A percentile compares a stretch with the other conserved stretches of the same genome.
These are phyloP conservation scores for Epicoccum sorghinum DNA, from an alignment of 2,329 filamentous ascomycete genomes.

Conservation along the genomic window DNA sequence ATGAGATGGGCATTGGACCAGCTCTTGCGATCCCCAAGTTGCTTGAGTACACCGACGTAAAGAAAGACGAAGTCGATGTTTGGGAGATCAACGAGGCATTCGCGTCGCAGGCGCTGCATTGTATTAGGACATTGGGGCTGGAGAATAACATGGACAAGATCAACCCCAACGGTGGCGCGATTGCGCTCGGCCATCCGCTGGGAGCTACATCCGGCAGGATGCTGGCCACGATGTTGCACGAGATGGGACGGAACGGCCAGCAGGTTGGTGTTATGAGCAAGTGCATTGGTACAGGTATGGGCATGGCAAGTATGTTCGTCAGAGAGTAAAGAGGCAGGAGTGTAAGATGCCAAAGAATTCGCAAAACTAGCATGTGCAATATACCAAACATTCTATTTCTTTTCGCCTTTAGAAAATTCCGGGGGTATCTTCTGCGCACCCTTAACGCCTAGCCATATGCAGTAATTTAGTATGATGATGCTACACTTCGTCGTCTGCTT, in stretches of 20 bases:
- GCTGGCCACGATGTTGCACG: constrained; percentile 73
- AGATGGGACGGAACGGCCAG: constrained; percentile 69
- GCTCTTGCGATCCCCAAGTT: constrained; percentile 85
- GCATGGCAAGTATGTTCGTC: constrained; percentile 60
- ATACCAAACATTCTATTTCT: constrained; percentile 1
- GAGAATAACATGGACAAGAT: constrained; percentile 73
- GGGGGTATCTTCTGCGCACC: constrained; percentile 11
- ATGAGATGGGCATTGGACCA: constrained; percentile 94
- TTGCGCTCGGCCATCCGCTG: constrained; percentile 90
- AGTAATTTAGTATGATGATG: neutral
- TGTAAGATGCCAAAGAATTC: neutral
- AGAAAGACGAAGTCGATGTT: constrained; percentile 72
- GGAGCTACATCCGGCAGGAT: constrained; percentile 87
- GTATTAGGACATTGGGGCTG: constrained; percentile 71
- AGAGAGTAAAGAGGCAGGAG: constrained; percentile 46
- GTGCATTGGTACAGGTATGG: constrained; percentile 68
- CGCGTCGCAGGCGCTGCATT: constrained; percentile 70
- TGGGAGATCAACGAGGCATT: constrained; percentile 95
- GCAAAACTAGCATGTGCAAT: neutral
- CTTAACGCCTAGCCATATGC: constrained; percentile 7
- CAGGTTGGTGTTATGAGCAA: constrained; percentile 88
- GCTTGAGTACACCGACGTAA: constrained; percentile 70
- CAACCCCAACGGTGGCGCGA: constrained; percentile 91
- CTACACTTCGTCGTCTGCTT: neutral
- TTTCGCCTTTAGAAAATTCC: neutral